phyloP scores from a whole-genome alignment of 2,329 filamentous ascomycete genomes.

The Ophiosphaerella korrae region DNA sequence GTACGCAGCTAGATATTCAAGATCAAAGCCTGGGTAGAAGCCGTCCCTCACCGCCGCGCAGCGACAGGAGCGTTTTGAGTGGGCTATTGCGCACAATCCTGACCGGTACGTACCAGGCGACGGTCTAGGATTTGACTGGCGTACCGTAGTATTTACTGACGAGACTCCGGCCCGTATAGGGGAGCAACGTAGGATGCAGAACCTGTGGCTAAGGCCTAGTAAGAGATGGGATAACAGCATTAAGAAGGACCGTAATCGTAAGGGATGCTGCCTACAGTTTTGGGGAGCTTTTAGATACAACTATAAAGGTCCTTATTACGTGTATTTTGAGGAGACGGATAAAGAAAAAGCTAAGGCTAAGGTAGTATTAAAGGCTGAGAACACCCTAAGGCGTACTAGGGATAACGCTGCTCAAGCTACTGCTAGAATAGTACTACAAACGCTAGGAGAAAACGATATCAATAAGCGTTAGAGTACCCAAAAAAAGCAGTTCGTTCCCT shows the following conservation, averaged over 20 bases:
- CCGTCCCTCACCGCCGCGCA: neutral
- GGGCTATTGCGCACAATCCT: slow-evolving; percentile 2
- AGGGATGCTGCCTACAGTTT: slow-evolving; percentile 1
- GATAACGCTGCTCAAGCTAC: too few species aligned
- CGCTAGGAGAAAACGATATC: too few species aligned
- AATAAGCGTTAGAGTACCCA: too few species aligned
- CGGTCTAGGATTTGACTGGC: slow-evolving; percentile 2
- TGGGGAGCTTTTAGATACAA: slow-evolving; percentile 5
- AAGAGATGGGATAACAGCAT: neutral
- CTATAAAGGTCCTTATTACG: slow-evolving; percentile 1
- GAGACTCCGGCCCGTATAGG: slow-evolving; percentile 4
- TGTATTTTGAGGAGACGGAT: neutral
- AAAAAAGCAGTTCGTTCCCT: neutral
- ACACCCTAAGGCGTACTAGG: too few species aligned
- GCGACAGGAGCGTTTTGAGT: neutral
- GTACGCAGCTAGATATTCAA: slow-evolving; percentile 4
- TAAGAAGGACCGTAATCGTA: neutral
- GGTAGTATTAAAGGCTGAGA: neutral
- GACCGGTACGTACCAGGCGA: neutral
- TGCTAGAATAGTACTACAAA: too few species aligned
- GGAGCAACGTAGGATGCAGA: slow-evolving; percentile 4
- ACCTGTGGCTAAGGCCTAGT: neutral
- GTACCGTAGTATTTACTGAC: slow-evolving; percentile 1
- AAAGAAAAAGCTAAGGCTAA: neutral
- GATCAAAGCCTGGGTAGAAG: neutral